phyloP scores from a whole-genome alignment of 345 rosid species.

The sweet orange (Citrus sinensis) region DNA sequence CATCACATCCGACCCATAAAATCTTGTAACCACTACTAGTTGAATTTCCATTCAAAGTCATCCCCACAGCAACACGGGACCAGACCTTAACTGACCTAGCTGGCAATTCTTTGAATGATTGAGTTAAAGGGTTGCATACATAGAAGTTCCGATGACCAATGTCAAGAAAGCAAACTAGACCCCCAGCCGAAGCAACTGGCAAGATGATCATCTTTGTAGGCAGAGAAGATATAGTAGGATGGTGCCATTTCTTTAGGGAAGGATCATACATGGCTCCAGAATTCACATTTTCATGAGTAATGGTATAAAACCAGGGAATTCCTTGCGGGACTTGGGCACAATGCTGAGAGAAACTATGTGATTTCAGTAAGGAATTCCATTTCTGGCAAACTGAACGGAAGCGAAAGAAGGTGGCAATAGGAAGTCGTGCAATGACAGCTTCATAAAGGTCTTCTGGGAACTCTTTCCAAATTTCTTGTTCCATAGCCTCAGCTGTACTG shows the following conservation, averaged over 20 bases:
- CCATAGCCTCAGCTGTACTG: slow-evolving; percentile 55
- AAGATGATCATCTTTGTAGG: slow-evolving; percentile 67
- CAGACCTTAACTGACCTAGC: slow-evolving; percentile 83
- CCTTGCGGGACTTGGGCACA: slow-evolving; percentile 54
- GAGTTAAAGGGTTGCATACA: slow-evolving; percentile 87
- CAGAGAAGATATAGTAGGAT: slow-evolving; percentile 60
- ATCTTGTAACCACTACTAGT: slow-evolving; percentile 69
- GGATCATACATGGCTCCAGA: slow-evolving; percentile 92
- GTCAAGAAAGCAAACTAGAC: slow-evolving; percentile 94
- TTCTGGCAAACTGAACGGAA: slow-evolving; percentile 81
- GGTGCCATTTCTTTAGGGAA: slow-evolving; percentile 81
- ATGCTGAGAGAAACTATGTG: slow-evolving; percentile 74
- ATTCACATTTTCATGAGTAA: slow-evolving; percentile 78
- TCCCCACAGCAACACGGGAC: slow-evolving; percentile 93
- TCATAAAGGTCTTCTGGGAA: slow-evolving; percentile 95
- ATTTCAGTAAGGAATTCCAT: slow-evolving; percentile 75
- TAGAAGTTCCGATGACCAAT: slow-evolving; percentile 85
- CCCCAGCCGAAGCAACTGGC: slow-evolving; percentile 96
- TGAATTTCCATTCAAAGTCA: slow-evolving; percentile 64
- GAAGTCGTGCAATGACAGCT: slow-evolving; percentile 88
- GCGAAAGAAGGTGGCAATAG: slow-evolving; percentile 75
- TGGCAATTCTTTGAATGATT: slow-evolving; percentile 79
- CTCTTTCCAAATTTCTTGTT: slow-evolving; percentile 80
- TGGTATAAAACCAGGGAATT: slow-evolving; percentile 89
- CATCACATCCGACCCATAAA: slow-evolving; percentile 89